Percentiles rank a stretch among this genome's conserved stretches.
phyloP scores from a whole-genome alignment of 371 early-diverging fungal species.

The Mortierella sp. region DNA sequence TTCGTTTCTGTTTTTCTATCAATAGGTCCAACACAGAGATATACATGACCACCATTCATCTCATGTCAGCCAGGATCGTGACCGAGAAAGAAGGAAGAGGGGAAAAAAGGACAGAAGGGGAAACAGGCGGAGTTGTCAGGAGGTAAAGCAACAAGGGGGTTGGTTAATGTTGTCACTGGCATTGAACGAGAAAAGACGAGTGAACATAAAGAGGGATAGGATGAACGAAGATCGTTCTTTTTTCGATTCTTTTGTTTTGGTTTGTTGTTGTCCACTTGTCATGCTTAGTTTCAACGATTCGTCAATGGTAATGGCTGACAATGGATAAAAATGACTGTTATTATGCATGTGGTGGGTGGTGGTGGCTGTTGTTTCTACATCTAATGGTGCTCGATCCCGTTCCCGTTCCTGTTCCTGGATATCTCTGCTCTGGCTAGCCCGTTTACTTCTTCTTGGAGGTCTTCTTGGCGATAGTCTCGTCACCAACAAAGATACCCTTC shows the following conservation, averaged over 20 bases:
- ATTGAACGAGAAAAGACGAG: too few relatives aligned
- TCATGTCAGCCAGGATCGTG: slow-evolving; percentile 6
- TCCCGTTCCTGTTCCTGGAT: background rate
- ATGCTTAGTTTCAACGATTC: background rate
- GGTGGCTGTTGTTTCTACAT: background rate
- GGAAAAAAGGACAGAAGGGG: background rate
- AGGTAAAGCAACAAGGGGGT: background rate
- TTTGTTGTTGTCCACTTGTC: background rate
- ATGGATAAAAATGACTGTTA: slow-evolving; percentile 14
- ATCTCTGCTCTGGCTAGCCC: background rate
- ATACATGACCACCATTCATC: background rate
- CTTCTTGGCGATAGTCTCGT: slow-evolving; percentile 98
- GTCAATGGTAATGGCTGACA: background rate
- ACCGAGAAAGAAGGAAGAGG: slow-evolving; percentile 1
- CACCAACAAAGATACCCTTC: slow-evolving; percentile 98
- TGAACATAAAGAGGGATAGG: background rate
- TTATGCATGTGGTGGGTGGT: slow-evolving; percentile 5
- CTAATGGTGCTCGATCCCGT: background rate
- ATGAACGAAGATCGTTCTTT: background rate
- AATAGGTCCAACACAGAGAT: background rate
- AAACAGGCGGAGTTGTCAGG: slow-evolving; percentile 11
- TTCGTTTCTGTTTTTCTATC: background rate
- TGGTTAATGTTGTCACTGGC: background rate
- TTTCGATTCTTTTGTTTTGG: background rate
- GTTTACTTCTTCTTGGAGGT: slow-evolving; percentile 93